These are phyloP conservation scores for Sporothrix protearum DNA, from an alignment of 2,329 filamentous ascomycete genomes.

Conservation along the genomic window DNA sequence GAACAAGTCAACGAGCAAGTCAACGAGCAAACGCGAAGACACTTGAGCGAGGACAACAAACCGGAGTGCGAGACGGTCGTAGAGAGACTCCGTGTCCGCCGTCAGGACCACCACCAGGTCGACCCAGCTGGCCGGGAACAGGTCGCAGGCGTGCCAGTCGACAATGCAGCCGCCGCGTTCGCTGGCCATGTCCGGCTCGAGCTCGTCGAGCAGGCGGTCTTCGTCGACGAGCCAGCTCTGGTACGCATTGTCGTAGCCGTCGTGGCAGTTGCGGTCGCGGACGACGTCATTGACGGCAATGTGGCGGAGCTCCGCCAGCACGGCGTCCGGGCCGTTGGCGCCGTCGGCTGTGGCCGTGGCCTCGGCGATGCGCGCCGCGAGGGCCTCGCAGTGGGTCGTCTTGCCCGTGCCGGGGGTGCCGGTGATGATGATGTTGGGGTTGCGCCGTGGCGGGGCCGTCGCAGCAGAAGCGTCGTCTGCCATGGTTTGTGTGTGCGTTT, in stretches of 20 bases:
- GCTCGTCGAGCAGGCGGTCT: slow-evolving; percentile 82
- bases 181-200: slow-evolving; percentile 67
- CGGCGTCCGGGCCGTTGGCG: slow-evolving; percentile 38
- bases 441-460: slow-evolving; percentile 33
- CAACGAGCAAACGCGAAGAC: background rate
- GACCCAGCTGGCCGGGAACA: slow-evolving; percentile 91
- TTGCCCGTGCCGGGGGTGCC: slow-evolving; percentile 96
- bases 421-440: slow-evolving; percentile 89
- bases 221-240: slow-evolving; percentile 94
- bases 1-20: background rate
- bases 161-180: slow-evolving; percentile 84
- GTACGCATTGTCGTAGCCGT: slow-evolving; percentile 80
- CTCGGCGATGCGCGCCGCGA: slow-evolving; percentile 63
- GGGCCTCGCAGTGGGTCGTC: slow-evolving; percentile 81
- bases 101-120: slow-evolving; percentile 91
- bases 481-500: background rate
- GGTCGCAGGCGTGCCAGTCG: slow-evolving; percentile 96
- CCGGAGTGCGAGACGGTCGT: slow-evolving; percentile 76
- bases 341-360: background rate
- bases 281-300: slow-evolving; percentile 87
- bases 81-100: slow-evolving; percentile 73
- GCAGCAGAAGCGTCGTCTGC: slow-evolving; percentile 16
- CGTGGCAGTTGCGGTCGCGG: slow-evolving; percentile 82
- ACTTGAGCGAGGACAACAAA: slow-evolving; percentile 33
- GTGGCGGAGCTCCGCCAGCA: slow-evolving; percentile 58